A percentile compares a stretch with the other conserved stretches of the same genome.
Conservation (phyloP, 148 eudicot genomes). For the Selenicereus undatus region DNA sequence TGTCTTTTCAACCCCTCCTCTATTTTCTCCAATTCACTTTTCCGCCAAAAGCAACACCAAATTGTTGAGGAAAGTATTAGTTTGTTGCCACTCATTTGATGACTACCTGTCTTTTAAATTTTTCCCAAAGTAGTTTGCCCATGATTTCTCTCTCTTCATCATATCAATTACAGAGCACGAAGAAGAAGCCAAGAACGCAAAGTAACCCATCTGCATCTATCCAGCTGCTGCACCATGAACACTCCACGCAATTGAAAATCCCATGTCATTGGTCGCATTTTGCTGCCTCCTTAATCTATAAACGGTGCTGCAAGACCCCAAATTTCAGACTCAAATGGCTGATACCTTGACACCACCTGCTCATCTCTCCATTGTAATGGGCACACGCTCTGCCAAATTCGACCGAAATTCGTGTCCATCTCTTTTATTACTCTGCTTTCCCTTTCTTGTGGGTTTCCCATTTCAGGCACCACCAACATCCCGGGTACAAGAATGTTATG, state of each 20-base stretch:
- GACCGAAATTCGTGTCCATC: neutral
- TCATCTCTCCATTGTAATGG: conserved; percentile 7
- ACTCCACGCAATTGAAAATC: neutral
- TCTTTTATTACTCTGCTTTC: neutral
- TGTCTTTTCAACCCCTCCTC: too few relatives aligned
- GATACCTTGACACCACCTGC: neutral
- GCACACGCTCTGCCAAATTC: conserved; percentile 9
- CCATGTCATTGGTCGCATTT: neutral
- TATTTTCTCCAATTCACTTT: too few relatives aligned
- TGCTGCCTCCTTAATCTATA: neutral
- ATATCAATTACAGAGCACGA: neutral
- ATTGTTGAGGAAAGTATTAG: too few relatives aligned
- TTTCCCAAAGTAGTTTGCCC: too few relatives aligned
- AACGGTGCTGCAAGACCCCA: conserved; percentile 5
- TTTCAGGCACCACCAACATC: neutral
- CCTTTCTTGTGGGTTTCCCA: neutral
- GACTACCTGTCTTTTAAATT: too few relatives aligned
- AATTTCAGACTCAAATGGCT: neutral
- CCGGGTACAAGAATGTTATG: neutral
- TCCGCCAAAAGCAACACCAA: too few relatives aligned
- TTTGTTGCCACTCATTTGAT: too few relatives aligned
- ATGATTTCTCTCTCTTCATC: neutral
- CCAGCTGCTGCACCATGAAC: neutral
- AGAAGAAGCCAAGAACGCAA: conserved; percentile 1
- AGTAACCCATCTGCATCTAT: neutral